phyloP scores from a whole-genome alignment of 805 yeast genomes.

The Hanseniaspora mollemarum region DNA sequence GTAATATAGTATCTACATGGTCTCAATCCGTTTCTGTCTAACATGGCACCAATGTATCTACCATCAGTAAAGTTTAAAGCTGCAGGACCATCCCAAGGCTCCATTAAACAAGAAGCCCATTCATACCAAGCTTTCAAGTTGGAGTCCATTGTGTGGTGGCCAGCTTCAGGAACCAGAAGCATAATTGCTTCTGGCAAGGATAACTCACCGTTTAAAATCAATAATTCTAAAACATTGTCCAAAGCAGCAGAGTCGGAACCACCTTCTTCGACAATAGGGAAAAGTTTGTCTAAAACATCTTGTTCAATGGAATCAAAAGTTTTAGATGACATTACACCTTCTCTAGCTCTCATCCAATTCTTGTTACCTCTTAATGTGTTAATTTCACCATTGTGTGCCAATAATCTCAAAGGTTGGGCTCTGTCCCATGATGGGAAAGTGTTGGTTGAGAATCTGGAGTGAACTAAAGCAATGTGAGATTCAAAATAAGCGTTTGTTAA shows the following conservation, averaged over 20 bases:
- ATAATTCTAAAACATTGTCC: constrained; percentile 85
- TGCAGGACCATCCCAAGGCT: constrained; percentile 99
- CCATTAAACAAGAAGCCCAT: constrained; percentile 99
- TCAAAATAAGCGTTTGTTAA: constrained; percentile 81
- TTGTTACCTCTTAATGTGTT: constrained; percentile 95
- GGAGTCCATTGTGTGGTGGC: constrained; percentile 95
- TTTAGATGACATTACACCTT: constrained; percentile 84
- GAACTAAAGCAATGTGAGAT: constrained; percentile 92
- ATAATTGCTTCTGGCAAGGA: constrained; percentile 94
- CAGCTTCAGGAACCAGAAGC: constrained; percentile 95
- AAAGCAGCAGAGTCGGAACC: constrained; percentile 98
- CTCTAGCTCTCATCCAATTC: constrained; percentile 98
- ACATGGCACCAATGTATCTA: constrained; percentile 94
- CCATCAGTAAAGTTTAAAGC: constrained; percentile 94
- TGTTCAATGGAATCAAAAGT: constrained; percentile 46
- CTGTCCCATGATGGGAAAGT: constrained; percentile 99
- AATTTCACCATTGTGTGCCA: constrained; percentile 98
- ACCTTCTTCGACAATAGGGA: constrained; percentile 95
- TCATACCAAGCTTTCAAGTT: constrained; percentile 90
- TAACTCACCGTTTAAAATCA: constrained; percentile 82
- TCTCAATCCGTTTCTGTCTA: constrained; percentile 93
- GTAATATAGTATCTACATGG: constrained; percentile 97
- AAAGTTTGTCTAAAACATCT: constrained; percentile 78
- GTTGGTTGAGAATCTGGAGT: constrained; percentile 93
- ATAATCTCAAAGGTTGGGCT: constrained; percentile 94